phyloP scores from a whole-genome alignment of 176 grass and related monocot genomes.

The Triticum aestivum region DNA sequence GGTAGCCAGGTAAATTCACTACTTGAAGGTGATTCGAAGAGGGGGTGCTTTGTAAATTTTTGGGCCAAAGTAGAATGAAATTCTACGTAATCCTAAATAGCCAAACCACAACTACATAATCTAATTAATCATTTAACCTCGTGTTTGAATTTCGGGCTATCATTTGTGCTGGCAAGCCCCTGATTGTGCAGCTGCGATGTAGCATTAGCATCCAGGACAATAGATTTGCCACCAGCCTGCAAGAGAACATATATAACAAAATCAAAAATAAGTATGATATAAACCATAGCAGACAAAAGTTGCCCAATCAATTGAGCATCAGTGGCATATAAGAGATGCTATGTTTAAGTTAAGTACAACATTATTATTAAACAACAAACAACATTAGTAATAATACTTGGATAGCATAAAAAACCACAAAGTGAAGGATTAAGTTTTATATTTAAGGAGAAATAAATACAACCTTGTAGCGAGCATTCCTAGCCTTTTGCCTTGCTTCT shows the following conservation, averaged over 20 bases:
- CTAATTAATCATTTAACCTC: conserved; percentile 45
- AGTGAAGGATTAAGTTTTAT: background rate
- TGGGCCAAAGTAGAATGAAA: background rate
- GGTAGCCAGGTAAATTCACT: background rate
- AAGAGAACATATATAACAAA: background rate
- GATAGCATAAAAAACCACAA: conserved; percentile 6
- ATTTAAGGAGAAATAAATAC: background rate
- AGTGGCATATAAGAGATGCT: background rate
- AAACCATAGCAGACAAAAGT: background rate
- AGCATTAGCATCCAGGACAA: conserved; percentile 87
- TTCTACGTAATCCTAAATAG: background rate
- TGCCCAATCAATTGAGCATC: background rate
- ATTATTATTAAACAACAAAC: background rate
- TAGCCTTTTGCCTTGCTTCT: conserved; percentile 86
- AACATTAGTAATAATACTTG: background rate
- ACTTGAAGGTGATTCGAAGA: background rate
- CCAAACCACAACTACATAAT: background rate
- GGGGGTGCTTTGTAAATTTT: background rate
- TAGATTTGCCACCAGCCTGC: conserved; percentile 60
- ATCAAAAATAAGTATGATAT: background rate
- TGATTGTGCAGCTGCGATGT: conserved; percentile 63
- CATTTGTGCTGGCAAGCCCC: conserved; percentile 72
- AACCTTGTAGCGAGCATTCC: conserved; percentile 80
- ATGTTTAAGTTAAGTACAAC: background rate
- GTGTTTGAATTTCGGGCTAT: conserved; percentile 70